phyloP scores from a whole-genome alignment of 148 eudicot species.

The Fagopyrum esculentum region DNA sequence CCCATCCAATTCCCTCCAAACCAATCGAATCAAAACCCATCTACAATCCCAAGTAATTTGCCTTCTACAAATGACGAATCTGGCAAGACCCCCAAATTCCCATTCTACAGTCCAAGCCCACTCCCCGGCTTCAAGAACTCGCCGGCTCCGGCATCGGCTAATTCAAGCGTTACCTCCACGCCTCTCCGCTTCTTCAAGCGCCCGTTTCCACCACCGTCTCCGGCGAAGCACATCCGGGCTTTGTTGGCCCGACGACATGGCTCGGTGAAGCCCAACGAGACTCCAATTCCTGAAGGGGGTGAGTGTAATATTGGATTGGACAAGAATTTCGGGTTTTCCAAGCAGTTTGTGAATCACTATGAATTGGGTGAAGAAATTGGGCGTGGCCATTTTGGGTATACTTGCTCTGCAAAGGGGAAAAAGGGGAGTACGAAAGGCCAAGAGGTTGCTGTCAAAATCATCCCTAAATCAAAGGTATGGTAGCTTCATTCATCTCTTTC shows the following conservation, averaged over 20 bases:
- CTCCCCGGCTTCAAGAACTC: constrained; percentile 76
- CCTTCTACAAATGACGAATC: constrained; percentile 1
- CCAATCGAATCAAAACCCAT: constrained; percentile 34
- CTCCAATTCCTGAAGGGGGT: constrained; percentile 83
- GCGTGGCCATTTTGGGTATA: constrained; percentile 95
- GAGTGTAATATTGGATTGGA: constrained; percentile 77
- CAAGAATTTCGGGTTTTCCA: constrained; percentile 80
- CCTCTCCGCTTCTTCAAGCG: constrained; percentile 72
- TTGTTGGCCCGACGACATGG: constrained; percentile 82
- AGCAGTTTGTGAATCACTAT: constrained; percentile 53
- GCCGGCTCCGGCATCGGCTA: constrained; percentile 42
- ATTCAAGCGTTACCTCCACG: constrained; percentile 54
- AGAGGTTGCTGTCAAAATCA: constrained; percentile 94
- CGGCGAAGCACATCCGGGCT: constrained; percentile 90
- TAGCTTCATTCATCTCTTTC: constrained; percentile 4
- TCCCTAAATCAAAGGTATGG: constrained; percentile 87
- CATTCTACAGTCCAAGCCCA: constrained; percentile 91
- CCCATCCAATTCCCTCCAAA: constrained; percentile 50
- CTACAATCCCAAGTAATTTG: constrained; percentile 18
- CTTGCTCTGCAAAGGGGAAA: constrained; percentile 79
- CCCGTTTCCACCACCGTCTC: constrained; percentile 92
- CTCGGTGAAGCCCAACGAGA: constrained; percentile 81
- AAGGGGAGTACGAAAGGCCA: constrained; percentile 74
- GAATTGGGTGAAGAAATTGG: constrained; percentile 92
- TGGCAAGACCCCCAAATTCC: constrained; percentile 52